phyloP scores from a whole-genome alignment of 169 alveolate genomes.

The Perkinsus olseni region DNA sequence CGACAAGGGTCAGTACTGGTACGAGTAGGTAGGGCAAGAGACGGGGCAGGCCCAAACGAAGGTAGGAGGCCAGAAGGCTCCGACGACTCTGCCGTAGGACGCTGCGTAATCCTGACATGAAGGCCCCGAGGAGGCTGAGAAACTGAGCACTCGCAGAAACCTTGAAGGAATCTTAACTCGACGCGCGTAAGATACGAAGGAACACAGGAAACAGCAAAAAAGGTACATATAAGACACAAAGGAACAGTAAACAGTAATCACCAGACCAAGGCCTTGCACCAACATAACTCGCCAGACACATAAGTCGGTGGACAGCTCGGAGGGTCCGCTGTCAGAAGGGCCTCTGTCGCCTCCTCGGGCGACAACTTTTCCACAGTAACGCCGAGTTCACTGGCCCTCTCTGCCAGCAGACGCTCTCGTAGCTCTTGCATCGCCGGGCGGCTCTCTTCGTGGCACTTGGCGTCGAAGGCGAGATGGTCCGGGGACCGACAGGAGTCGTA shows the following conservation, averaged over 20 bases:
- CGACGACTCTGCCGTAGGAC: not conserved
- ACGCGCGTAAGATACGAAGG: not conserved
- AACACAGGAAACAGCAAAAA: not conserved
- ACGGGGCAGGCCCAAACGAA: not conserved
- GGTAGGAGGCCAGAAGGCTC: not conserved
- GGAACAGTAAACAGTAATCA: not conserved
- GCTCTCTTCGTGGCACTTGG: not conserved
- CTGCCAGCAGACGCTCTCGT: not conserved
- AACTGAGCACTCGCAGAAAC: too few species aligned
- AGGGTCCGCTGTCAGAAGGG: not conserved
- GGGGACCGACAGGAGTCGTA: not conserved
- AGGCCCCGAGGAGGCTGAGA: not conserved
- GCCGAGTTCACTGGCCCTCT: not conserved
- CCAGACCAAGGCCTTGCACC: not conserved
- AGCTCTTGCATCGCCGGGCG: not conserved
- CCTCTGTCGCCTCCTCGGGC: not conserved
- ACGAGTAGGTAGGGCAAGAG: not conserved
- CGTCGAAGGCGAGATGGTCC: not conserved
- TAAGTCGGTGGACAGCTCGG: not conserved
- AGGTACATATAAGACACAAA: too few species aligned
- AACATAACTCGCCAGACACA: not conserved
- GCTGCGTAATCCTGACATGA: not conserved
- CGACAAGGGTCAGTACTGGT: not conserved
- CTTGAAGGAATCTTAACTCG: too few species aligned
- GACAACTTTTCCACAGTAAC: not conserved